Evolutionary conservation across 2,329 filamentous ascomycete genomes (phyloP).

Genomic region (Passalora sequoiae): DNA sequence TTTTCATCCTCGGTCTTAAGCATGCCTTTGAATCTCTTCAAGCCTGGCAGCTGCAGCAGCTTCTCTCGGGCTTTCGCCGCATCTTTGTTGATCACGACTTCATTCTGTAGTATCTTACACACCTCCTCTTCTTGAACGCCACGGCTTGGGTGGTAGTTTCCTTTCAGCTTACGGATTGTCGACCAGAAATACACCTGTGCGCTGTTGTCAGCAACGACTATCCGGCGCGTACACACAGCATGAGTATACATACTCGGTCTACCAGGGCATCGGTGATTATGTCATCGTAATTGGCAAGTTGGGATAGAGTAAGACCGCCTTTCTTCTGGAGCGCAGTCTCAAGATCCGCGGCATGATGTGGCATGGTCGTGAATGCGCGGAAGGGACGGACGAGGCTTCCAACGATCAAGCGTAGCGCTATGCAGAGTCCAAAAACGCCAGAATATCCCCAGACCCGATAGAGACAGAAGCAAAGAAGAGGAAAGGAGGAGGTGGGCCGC

Average conservation of each 20-base stretch:
- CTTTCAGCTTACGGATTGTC: constrained; percentile 84
- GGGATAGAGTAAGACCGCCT: constrained; percentile 74
- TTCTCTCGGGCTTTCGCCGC: constrained; percentile 63
- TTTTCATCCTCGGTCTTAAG: constrained; percentile 69
- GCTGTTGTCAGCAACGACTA: constrained; percentile 3
- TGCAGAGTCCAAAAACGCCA: constrained; percentile 4
- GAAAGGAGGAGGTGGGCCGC: background rate
- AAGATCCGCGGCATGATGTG: constrained; percentile 34
- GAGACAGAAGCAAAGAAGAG: background rate
- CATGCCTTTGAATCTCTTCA: constrained; percentile 63
- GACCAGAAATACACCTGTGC: constrained; percentile 90
- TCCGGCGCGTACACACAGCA: background rate
- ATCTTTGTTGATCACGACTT: constrained; percentile 72
- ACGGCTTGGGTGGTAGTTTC: constrained; percentile 79
- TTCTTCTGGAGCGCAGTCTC: constrained; percentile 51
- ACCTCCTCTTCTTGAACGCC: constrained; percentile 65
- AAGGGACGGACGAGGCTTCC: background rate
- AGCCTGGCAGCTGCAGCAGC: constrained; percentile 65
- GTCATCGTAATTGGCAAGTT: constrained; percentile 91
- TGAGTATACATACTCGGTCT: constrained; percentile 79
- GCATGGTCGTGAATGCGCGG: constrained; percentile 17
- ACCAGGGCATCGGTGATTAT: constrained; percentile 91
- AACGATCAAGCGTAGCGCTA: no score
- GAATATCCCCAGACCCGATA: constrained; percentile 12
- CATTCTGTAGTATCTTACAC: constrained; percentile 53